Evolutionary conservation across 2,329 filamentous ascomycete species (phyloP).

Genomic region (Talaromyces verruculosus): DNA sequence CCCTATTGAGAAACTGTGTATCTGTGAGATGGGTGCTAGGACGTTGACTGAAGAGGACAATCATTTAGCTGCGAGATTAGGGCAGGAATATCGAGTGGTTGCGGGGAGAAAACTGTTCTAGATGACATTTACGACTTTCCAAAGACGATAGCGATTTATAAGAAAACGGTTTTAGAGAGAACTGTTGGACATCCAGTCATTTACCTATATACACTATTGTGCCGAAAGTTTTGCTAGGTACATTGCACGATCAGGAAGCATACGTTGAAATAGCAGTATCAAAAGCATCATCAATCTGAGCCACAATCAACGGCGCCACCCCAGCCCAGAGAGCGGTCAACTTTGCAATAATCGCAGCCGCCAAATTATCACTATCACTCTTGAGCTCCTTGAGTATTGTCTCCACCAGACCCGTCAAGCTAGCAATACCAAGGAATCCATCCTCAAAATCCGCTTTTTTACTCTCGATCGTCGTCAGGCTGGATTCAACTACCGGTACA

Average conservation of each 20-base stretch:
- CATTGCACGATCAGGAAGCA: slow-evolving; percentile 11
- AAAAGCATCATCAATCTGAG: slow-evolving; percentile 13
- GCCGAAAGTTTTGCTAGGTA: neutral
- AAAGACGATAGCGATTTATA: too few species aligned
- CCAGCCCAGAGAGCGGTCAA: slow-evolving; percentile 9
- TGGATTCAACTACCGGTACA: slow-evolving; percentile 10
- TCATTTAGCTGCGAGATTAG: slow-evolving; percentile 47
- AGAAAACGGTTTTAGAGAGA: too few species aligned
- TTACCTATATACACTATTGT: neutral
- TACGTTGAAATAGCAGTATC: slow-evolving; percentile 9
- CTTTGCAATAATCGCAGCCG: slow-evolving; percentile 8
- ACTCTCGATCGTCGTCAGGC: slow-evolving; percentile 10
- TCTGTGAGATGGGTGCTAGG: slow-evolving; percentile 87
- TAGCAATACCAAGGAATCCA: slow-evolving; percentile 14
- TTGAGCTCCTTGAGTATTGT: slow-evolving; percentile 11
- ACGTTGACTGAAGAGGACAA: slow-evolving; percentile 52
- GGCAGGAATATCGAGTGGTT: slow-evolving; percentile 55
- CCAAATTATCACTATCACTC: slow-evolving; percentile 11
- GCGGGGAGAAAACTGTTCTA: slow-evolving; percentile 36
- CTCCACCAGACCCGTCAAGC: slow-evolving; percentile 8
- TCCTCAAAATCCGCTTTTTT: slow-evolving; percentile 11
- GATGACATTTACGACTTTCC: neutral
- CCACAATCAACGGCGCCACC: slow-evolving; percentile 9
- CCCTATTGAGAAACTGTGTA: slow-evolving; percentile 67
- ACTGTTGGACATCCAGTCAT: too few species aligned